These are phyloP conservation scores for Entomortierella parvispora DNA, from an alignment of 192 early-diverging fungal genomes.

Conservation along the genomic window DNA sequence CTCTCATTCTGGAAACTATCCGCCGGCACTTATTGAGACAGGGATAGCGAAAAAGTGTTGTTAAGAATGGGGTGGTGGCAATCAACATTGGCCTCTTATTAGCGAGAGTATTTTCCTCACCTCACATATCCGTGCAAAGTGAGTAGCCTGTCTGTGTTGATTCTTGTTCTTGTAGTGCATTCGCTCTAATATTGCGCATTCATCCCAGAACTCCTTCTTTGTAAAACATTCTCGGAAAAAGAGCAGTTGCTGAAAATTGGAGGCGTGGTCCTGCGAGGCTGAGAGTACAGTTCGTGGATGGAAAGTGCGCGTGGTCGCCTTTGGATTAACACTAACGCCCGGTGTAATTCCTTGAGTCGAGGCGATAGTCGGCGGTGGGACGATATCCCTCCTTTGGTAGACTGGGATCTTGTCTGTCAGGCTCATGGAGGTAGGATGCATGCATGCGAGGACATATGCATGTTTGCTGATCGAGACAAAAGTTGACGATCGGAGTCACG, in stretches of 20 bases:
- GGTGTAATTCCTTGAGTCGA: too few relatives aligned
- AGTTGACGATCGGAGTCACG: too few relatives aligned
- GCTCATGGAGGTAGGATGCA: too few relatives aligned
- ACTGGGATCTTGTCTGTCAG: neutral
- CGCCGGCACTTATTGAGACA: too few relatives aligned
- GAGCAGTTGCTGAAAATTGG: slow-evolving; percentile 28
- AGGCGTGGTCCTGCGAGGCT: slow-evolving; percentile 13
- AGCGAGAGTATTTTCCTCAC: slow-evolving; percentile 7
- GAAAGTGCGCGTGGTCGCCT: slow-evolving; percentile 3
- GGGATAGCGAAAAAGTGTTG: too few relatives aligned
- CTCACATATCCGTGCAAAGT: slow-evolving; percentile 56
- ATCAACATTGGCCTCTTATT: too few relatives aligned
- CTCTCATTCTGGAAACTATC: neutral
- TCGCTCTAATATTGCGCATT: slow-evolving; percentile 51
- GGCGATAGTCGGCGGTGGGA: too few relatives aligned
- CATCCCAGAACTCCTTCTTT: slow-evolving; percentile 54
- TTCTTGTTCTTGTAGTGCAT: slow-evolving; percentile 62
- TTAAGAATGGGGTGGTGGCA: too few relatives aligned
- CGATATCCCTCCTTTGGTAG: too few relatives aligned
- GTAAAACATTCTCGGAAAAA: slow-evolving; percentile 45
- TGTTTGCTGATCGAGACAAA: too few relatives aligned
- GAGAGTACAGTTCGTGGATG: slow-evolving; percentile 20
- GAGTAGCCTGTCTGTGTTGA: slow-evolving; percentile 51
- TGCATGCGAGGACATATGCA: too few relatives aligned
- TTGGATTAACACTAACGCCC: too few relatives aligned